A percentile compares a stretch with the other conserved stretches of the same genome.
Evolutionary conservation across 1,284 basidiomycete genomes (phyloP).

Genomic region (Peniophora sp.): DNA sequence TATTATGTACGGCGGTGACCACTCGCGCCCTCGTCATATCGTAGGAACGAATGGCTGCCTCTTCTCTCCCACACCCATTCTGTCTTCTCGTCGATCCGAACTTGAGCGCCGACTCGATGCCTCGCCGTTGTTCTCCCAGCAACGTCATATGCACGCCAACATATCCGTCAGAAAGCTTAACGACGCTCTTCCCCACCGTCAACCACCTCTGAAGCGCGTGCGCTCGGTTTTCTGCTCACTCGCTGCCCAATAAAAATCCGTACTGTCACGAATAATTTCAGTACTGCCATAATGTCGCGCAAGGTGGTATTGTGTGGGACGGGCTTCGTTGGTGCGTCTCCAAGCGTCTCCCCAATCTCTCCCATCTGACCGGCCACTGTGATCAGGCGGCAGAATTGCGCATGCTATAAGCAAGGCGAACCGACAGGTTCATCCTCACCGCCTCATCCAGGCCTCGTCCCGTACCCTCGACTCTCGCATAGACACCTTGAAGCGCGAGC

Average conservation of each 20-base stretch:
- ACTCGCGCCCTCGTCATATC: too few relatives aligned
- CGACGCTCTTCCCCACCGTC: too few relatives aligned
- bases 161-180: too few relatives aligned
- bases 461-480: slow-evolving; percentile 37
- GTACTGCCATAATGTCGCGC: background rate
- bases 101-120: slow-evolving; percentile 1
- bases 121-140: background rate
- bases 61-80: background rate
- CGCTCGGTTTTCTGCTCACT: too few relatives aligned
- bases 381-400: slow-evolving; percentile 7
- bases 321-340: slow-evolving; percentile 48
- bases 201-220: too few relatives aligned
- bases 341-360: background rate
- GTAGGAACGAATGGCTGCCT: too few relatives aligned
- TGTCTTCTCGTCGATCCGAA: background rate
- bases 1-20: too few relatives aligned
- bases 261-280: too few relatives aligned
- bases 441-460: slow-evolving; percentile 46
- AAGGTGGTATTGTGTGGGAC: slow-evolving; percentile 42
- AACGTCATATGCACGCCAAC: too few relatives aligned
- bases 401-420: slow-evolving; percentile 7
- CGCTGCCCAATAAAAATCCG: too few relatives aligned
- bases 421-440: slow-evolving; percentile 7
- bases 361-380: background rate
- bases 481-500: slow-evolving; percentile 18